These are phyloP conservation scores for Vitis amurensis DNA, from an alignment of 164 flowering plant genomes.

Conservation along the genomic window DNA sequence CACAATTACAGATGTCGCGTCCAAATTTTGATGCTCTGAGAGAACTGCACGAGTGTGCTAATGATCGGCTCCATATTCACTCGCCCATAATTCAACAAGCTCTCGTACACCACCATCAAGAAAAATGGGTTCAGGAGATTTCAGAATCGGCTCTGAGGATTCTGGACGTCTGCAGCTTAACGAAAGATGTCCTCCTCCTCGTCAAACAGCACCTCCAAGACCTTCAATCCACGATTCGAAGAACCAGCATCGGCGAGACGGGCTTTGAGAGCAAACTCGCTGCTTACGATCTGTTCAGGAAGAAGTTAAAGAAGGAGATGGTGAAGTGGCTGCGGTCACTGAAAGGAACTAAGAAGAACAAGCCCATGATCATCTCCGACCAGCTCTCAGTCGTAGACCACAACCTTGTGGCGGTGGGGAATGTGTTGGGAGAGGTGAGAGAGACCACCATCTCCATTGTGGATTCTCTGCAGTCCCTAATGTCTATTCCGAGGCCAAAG, in stretches of 20 bases:
- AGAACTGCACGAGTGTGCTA: conserved; percentile 40
- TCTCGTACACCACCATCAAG: conserved; percentile 25
- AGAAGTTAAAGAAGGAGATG: conserved; percentile 48
- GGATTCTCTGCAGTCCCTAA: conserved; percentile 44
- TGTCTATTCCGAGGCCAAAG: conserved; percentile 36
- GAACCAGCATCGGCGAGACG: conserved; percentile 10
- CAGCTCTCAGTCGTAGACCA: conserved; percentile 16
- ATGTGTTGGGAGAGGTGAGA: conserved; percentile 49
- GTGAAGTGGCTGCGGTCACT: conserved; percentile 33
- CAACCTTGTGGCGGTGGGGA: conserved; percentile 37
- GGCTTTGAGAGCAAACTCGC: conserved; percentile 14
- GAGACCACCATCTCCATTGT: conserved; percentile 37
- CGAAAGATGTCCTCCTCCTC: conserved; percentile 40
- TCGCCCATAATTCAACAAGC: conserved; percentile 28
- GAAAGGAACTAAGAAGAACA: conserved; percentile 21
- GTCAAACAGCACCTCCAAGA: conserved; percentile 40
- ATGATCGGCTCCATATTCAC: conserved; percentile 36
- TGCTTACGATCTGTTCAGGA: conserved; percentile 24
- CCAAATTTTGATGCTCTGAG: conserved; percentile 33
- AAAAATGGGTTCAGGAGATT: conserved; percentile 34
- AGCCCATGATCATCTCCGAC: conserved; percentile 14
- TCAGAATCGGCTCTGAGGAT: conserved; percentile 45
- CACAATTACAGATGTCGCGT: conserved; percentile 5
- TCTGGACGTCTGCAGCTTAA: conserved; percentile 42
- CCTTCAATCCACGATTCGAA: conserved; percentile 34